phyloP scores from a whole-genome alignment of 73 alveolate genomes.

The Paramecium sonneborni region DNA sequence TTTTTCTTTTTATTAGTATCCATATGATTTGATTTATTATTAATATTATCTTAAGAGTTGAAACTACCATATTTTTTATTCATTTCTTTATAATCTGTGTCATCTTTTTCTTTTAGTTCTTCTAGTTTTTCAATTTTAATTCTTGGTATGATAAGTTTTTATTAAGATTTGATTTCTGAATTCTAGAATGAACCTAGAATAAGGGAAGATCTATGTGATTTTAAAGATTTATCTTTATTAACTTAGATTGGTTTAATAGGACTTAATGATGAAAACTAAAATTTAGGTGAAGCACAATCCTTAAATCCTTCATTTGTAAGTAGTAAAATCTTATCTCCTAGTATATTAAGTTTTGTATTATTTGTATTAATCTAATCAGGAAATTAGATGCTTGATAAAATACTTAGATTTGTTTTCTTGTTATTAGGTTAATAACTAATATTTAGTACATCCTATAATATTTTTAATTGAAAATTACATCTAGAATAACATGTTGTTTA shows the following conservation, averaged over 20 bases:
- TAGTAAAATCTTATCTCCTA: background rate
- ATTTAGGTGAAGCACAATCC: slow-evolving; percentile 42
- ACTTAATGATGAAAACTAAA: background rate
- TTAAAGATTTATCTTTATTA: background rate
- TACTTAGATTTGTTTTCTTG: background rate
- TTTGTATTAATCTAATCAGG: background rate
- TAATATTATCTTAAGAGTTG: background rate
- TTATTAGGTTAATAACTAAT: slow-evolving; percentile 6
- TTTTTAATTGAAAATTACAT: background rate
- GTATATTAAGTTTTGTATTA: background rate
- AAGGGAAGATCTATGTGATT: background rate
- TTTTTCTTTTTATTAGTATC: background rate
- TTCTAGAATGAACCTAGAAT: background rate
- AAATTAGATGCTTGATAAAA: background rate
- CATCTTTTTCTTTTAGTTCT: background rate
- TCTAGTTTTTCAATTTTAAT: background rate
- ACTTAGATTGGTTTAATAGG: background rate
- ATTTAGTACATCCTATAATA: background rate
- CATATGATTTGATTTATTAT: background rate
- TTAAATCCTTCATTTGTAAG: background rate
- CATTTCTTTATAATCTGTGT: background rate
- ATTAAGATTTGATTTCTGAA: background rate
- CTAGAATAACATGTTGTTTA: slow-evolving; percentile 31
- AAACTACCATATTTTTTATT: background rate
- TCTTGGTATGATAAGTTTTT: background rate